Percentiles rank a stretch among this genome's conserved stretches.
Evolutionary conservation across 176 grass and related monocot species (phyloP).

Genomic region (bread wheat (Triticum aestivum)): IWGSC_CS_RefSeq_v2.1 NC_057802.1:500641666-500642165

Average conservation of each 20-base stretch:
- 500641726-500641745: background rate
- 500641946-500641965: background rate
- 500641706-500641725: conserved; percentile 16
- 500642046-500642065: background rate
- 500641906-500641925: background rate
- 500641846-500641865: too few species aligned
- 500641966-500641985: background rate
- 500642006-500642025: background rate
- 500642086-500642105: too few species aligned
- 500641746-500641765: background rate
- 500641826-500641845: too few species aligned
- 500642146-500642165: too few species aligned
- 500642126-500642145: too few species aligned
- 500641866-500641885: background rate
- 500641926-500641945: background rate
- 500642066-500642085: background rate
- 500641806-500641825: background rate
- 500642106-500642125: too few species aligned
- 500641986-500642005: background rate
- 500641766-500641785: background rate
- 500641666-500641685: conserved; percentile 20
- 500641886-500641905: background rate
- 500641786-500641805: background rate
- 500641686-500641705: conserved; percentile 15
- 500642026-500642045: background rate